Evolutionary conservation across 257 asterid species (phyloP).

Genomic region (Ballota nigra): DNA sequence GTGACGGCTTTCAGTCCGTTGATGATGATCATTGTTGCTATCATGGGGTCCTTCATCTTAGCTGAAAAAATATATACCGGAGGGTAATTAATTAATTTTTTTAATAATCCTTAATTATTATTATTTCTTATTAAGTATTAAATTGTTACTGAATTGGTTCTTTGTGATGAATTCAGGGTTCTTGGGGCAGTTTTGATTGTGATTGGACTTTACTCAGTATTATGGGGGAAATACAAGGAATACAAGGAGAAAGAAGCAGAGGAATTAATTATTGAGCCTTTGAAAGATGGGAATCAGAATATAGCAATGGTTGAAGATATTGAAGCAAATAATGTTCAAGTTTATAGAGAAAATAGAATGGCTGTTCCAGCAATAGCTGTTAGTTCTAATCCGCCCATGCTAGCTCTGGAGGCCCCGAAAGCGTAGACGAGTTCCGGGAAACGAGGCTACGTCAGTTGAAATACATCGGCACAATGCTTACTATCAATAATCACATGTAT

Average conservation of each 20-base stretch:
- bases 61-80: slow-evolving; percentile 77
- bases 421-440: background rate
- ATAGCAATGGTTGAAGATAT: slow-evolving; percentile 37
- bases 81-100: slow-evolving; percentile 47
- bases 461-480: background rate
- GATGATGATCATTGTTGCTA: slow-evolving; percentile 90
- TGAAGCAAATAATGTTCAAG: slow-evolving; percentile 46
- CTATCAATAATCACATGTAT: background rate
- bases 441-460: background rate
- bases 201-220: slow-evolving; percentile 53
- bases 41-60: slow-evolving; percentile 86
- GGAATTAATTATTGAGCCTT: slow-evolving; percentile 40
- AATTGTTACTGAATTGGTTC: background rate
- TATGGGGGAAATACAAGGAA: slow-evolving; percentile 74
- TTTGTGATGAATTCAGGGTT: slow-evolving; percentile 32
- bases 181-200: slow-evolving; percentile 61
- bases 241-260: slow-evolving; percentile 44
- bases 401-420: slow-evolving; percentile 56
- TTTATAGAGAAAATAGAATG: slow-evolving; percentile 26
- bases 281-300: slow-evolving; percentile 32
- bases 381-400: slow-evolving; percentile 51
- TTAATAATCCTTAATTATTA: background rate
- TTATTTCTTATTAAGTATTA: too few species aligned
- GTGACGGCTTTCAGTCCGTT: slow-evolving; percentile 89
- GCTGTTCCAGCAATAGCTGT: slow-evolving; percentile 39